Evolutionary conservation across 2,329 filamentous ascomycete genomes (phyloP), one percentile per base, ranked within the genome.

Genomic region (Cladophialophora chaetospira): DNA sequence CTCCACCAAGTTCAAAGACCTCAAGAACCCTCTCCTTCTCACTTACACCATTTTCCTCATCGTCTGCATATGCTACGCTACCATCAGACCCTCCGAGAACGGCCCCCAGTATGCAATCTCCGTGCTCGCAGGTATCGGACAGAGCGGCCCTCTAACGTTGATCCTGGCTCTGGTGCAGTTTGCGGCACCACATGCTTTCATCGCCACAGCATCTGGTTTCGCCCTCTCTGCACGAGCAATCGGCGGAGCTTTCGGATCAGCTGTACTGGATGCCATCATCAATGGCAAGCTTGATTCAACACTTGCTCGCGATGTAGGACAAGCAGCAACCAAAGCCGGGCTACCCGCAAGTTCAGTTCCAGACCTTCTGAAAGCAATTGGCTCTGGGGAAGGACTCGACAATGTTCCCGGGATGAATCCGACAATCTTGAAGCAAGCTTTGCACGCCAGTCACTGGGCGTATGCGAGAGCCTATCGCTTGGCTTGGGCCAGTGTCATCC

Each of bases 161-260:
- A 72, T 82, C 5, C 73, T 77, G 1, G 79, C 78, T 3, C 72
- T 75, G 46, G 72, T 81, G 13, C 79, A 82, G 61, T 81, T 81
- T 65, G 79, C 78, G 0, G 75, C 79, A 0, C 78, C 79, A 2
- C 79, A 81, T 59, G 75, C 75, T 5, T 80, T 74, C 63, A 72
- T 81, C 15, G 79, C 77, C 0, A 81, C 79, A 0, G 79, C 79
- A 0, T 81, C 79, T 0, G 79, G 79, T 0, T 72, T 81, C 1
- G 78, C 77, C 3, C 81, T 81, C 64, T 80, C 78, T 0, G 77
- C 77, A 1, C 72, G 79, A 19, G 79, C 79, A 23, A 76, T 82
- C 10, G 79, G 79, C 17, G 79, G 79, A 17, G 78, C 79, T 0
- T 80, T 81, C 48, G 79, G 79, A 0, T 79, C 77, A 1, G 78